Percentiles rank a stretch among this genome's conserved stretches.
These are phyloP conservation scores for Paraphoma sp. DNA, from an alignment of 2,329 filamentous ascomycete genomes.

Conservation along the genomic window DNA sequence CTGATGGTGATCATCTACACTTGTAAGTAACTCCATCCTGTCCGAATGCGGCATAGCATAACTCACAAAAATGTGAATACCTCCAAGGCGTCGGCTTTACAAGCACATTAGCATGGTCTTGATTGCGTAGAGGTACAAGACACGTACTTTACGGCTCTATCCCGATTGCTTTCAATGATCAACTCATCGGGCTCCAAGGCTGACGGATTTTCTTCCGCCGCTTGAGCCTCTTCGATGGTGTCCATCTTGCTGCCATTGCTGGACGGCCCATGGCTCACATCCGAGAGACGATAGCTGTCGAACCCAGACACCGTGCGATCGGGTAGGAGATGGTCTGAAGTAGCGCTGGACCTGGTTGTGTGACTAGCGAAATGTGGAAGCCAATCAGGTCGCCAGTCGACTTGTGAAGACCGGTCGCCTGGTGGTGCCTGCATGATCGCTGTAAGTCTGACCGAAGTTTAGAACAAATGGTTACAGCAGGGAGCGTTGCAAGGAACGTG, in stretches of 20 bases:
- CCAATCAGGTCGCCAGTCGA: slow-evolving; percentile 1
- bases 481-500: background rate
- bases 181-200: slow-evolving; percentile 1
- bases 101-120: background rate
- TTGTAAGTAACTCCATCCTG: background rate
- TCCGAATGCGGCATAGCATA: background rate
- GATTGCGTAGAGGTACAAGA: background rate
- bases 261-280: background rate
- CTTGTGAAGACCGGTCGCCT: background rate
- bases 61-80: slow-evolving; percentile 9
- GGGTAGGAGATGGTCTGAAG: background rate
- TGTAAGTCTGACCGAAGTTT: background rate
- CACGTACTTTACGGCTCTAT: slow-evolving; percentile 2
- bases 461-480: background rate
- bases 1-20: slow-evolving; percentile 12
- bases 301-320: background rate
- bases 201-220: background rate
- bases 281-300: background rate
- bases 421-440: background rate
- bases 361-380: background rate
- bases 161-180: background rate
- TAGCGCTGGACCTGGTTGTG: background rate
- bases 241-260: background rate
- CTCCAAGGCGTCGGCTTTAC: slow-evolving; percentile 4
- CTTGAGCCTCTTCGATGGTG: background rate